phyloP scores from a whole-genome alignment of 495 filamentous ascomycete species.

The Aspergillus mulundensis region DNA sequence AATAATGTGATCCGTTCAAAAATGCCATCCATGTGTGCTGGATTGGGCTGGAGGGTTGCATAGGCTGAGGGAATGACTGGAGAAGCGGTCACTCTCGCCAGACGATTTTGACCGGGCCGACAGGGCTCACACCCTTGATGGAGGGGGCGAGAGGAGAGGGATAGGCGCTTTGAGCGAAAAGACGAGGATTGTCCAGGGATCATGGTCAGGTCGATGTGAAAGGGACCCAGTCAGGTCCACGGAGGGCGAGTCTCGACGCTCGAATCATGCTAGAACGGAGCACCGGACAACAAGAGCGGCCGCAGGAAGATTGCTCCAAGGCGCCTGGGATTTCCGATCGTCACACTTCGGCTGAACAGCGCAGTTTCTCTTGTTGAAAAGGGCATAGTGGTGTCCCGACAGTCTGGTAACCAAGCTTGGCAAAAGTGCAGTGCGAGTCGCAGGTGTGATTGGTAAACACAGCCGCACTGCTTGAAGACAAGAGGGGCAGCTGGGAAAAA shows the following conservation, averaged over 20 bases:
- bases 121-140: slow-evolving; percentile 4
- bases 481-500: slow-evolving; percentile 4
- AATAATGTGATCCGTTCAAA: slow-evolving; percentile 25
- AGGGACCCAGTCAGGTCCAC: slow-evolving; percentile 10
- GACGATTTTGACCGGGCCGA: slow-evolving; percentile 13
- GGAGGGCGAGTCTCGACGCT: slow-evolving; percentile 3
- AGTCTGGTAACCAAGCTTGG: slow-evolving; percentile 33
- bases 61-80: slow-evolving; percentile 16
- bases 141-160: slow-evolving; percentile 4
- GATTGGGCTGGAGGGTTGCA: slow-evolving; percentile 8
- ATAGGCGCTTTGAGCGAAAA: slow-evolving; percentile 2
- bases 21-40: slow-evolving; percentile 12
- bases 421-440: slow-evolving; percentile 32
- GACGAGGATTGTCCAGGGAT: slow-evolving; percentile 8
- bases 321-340: slow-evolving; percentile 18
- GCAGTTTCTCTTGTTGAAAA: slow-evolving; percentile 17
- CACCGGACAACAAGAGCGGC: slow-evolving; percentile 4
- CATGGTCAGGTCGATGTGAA: slow-evolving; percentile 6
- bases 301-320: slow-evolving; percentile 9
- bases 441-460: slow-evolving; percentile 25
- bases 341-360: slow-evolving; percentile 14
- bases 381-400: slow-evolving; percentile 31
- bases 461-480: slow-evolving; percentile 16
- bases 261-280: slow-evolving; percentile 6
- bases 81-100: slow-evolving; percentile 14